Conservation (phyloP, 371 early-diverging fungal genomes). For the Amoeboaphelidium protococcarum region DNA sequence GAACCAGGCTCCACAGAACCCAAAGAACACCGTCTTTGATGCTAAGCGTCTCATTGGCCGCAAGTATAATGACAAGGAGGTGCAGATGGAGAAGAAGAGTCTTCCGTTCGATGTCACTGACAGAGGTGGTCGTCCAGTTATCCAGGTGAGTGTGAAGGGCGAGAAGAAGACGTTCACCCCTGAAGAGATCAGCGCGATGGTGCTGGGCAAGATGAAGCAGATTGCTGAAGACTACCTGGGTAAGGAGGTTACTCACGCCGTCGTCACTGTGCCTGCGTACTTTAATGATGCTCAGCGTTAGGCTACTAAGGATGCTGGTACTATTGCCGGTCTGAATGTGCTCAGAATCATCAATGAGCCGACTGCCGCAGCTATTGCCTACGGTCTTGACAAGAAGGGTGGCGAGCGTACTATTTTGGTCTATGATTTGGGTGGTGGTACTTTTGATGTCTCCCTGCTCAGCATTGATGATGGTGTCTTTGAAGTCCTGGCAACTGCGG, state of each 20-base stretch:
- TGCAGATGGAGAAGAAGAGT: conserved; percentile 62
- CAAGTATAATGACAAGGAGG: conserved; percentile 49
- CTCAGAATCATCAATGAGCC: conserved; percentile 43
- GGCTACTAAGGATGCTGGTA: conserved; percentile 44
- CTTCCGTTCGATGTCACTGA: conserved; percentile 65
- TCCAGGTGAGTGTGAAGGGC: conserved; percentile 46
- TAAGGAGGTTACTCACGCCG: conserved; percentile 23
- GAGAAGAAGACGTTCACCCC: conserved; percentile 30
- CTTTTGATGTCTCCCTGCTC: conserved; percentile 72
- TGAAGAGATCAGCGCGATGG: conserved; percentile 31
- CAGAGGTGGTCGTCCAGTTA: conserved; percentile 49
- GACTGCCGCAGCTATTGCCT: conserved; percentile 45
- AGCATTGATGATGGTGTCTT: conserved; percentile 66
- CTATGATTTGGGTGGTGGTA: conserved; percentile 89
- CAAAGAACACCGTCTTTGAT: conserved; percentile 68
- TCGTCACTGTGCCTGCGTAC: conserved; percentile 58
- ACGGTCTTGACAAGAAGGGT: conserved; percentile 26
- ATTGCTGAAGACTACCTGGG: conserved; percentile 27
- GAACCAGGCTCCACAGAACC: conserved; percentile 48
- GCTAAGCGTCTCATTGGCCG: conserved; percentile 86
- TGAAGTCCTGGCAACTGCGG: conserved; percentile 58
- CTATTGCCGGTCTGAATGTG: conserved; percentile 36
- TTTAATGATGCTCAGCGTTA: conserved; percentile 47
- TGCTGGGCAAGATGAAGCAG: conserved; percentile 28
- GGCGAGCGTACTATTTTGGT: conserved; percentile 46